Conservation (phyloP, 2,329 filamentous ascomycete species). For the Trichoderma harzianum region DNA sequence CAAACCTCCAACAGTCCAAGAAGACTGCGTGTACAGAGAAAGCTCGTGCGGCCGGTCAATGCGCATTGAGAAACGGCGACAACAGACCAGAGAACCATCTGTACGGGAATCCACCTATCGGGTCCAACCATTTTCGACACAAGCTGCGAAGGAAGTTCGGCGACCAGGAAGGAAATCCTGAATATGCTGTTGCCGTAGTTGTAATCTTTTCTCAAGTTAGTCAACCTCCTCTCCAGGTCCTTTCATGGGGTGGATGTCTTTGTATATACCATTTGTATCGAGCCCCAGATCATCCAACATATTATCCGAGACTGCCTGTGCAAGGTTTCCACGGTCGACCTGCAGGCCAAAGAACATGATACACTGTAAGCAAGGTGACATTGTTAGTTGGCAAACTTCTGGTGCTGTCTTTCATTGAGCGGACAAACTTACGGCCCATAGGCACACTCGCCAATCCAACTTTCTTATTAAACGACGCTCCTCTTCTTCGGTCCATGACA, state of each 20-base stretch:
- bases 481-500: conserved; percentile 2
- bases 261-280: neutral
- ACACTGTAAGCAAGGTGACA: neutral
- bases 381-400: too few relatives aligned
- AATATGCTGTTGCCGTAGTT: conserved; percentile 7
- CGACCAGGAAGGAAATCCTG: neutral
- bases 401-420: rapidly evolving
- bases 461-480: neutral
- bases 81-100: conserved; percentile 9
- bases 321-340: conserved; percentile 8
- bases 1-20: neutral
- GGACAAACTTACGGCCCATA: neutral
- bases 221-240: neutral
- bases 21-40: conserved; percentile 7
- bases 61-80: conserved; percentile 1
- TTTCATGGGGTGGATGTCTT: rapidly evolving
- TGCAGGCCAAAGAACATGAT: conserved; percentile 13
- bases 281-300: conserved; percentile 6
- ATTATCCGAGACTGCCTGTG: conserved; percentile 6
- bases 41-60: conserved; percentile 1
- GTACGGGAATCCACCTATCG: conserved; percentile 6
- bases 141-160: conserved; percentile 7
- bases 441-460: neutral
- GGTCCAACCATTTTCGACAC: conserved; percentile 10
- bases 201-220: neutral